Conservation (phyloP, 2,329 filamentous ascomycete species). For the Septoria linicola region DNA sequence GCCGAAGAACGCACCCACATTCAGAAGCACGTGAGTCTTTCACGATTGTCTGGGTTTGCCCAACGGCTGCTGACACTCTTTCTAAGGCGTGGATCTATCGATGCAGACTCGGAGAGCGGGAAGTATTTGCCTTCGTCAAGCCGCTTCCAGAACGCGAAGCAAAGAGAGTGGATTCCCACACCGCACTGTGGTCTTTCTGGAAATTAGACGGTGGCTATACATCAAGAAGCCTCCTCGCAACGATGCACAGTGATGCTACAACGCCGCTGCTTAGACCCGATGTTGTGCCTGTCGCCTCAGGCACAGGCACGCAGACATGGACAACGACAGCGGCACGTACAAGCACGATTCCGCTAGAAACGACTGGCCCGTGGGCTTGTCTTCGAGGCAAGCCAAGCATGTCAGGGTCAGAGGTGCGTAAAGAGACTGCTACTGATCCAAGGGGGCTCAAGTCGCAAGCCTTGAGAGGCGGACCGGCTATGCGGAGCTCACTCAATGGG, state of each 20-base stretch:
- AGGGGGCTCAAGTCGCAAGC: too few species aligned
- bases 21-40: conserved; percentile 12
- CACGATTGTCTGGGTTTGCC: not conserved
- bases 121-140: conserved; percentile 10
- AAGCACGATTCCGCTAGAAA: too few species aligned
- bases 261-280: not conserved
- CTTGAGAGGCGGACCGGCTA: too few species aligned
- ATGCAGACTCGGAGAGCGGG: conserved; percentile 2
- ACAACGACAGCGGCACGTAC: too few species aligned
- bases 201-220: conserved; percentile 15
- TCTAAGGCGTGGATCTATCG: conserved; percentile 9
- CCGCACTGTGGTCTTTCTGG: conserved; percentile 10
- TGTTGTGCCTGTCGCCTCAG: not conserved
- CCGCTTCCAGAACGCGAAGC: conserved; percentile 1
- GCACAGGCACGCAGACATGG: too few species aligned
- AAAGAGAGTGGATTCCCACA: not conserved
- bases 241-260: too few species aligned
- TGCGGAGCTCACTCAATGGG: too few species aligned
- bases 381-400: too few species aligned
- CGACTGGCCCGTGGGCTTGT: too few species aligned
- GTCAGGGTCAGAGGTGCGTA: too few species aligned
- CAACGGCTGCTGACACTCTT: not conserved
- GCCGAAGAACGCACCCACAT: conserved; percentile 2
- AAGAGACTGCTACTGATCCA: too few species aligned
- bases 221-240: not conserved